Conservation (phyloP, 768 basidiomycete species). For the Naganishia vaughanmartiniae region DNA sequence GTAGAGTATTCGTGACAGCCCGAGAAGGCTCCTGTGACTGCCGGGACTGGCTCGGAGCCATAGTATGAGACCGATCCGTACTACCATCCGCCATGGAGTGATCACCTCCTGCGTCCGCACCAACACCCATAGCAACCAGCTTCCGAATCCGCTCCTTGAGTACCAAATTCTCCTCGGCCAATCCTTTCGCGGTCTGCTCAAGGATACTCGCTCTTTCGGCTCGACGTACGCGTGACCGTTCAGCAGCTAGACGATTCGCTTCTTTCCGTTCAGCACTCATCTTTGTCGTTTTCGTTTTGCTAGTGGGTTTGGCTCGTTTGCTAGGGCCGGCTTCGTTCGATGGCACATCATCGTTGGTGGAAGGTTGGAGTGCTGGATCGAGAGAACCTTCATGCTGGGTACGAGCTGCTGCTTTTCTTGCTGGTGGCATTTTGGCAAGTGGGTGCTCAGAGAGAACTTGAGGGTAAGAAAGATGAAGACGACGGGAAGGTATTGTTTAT, state of each 20-base stretch:
- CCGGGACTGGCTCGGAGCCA: neutral
- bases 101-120: conserved; percentile 7
- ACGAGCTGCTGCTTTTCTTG: neutral
- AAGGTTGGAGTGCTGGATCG: neutral
- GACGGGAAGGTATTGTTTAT: neutral
- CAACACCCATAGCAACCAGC: conserved; percentile 29
- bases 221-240: conserved; percentile 40
- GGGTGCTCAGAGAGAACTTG: neutral
- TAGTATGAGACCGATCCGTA: neutral
- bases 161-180: conserved; percentile 41
- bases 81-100: neutral
- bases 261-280: conserved; percentile 39
- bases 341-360: neutral
- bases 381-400: neutral
- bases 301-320: conserved; percentile 14
- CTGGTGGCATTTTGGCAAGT: neutral
- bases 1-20: neutral
- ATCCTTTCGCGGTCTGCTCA: conserved; percentile 34
- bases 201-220: conserved; percentile 39
- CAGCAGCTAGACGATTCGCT: conserved; percentile 50
- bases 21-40: neutral
- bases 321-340: conserved; percentile 7
- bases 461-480: neutral
- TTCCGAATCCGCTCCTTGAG: conserved; percentile 36
- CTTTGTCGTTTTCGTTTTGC: conserved; percentile 4